Percentiles rank a stretch among this genome's conserved stretches.
phyloP scores from a whole-genome alignment of 2,329 filamentous ascomycete species.

The Chaetomium olivaceum region DNA sequence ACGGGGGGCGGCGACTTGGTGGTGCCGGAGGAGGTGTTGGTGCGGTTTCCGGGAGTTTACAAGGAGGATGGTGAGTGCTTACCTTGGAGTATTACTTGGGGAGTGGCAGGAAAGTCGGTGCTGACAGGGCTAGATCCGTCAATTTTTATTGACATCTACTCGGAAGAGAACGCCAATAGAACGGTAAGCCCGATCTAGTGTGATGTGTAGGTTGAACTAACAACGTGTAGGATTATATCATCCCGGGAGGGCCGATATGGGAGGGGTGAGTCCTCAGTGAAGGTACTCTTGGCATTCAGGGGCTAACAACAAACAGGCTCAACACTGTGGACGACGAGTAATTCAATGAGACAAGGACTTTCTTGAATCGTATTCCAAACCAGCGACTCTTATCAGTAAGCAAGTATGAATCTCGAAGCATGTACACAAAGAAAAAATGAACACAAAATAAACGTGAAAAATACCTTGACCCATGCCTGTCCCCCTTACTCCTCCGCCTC shows the following conservation, averaged over 20 bases:
- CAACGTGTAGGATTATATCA: conserved; percentile 40
- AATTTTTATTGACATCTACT: conserved; percentile 43
- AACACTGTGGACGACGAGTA: conserved; percentile 31
- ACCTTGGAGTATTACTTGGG: no score
- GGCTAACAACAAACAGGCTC: conserved; percentile 14
- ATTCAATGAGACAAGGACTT: conserved; percentile 11
- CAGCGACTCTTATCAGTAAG: not conserved
- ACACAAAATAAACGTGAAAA: not conserved
- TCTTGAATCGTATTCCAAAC: not conserved
- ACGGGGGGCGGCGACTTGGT: conserved; percentile 35
- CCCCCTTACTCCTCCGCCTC: conserved; percentile 7
- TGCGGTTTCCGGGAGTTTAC: conserved; percentile 42
- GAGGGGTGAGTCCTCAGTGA: conserved; percentile 34
- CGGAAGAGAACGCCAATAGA: conserved; percentile 37
- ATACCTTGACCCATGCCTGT: not conserved
- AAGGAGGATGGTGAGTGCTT: conserved; percentile 37
- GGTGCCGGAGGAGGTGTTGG: conserved; percentile 36
- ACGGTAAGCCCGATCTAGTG: conserved; percentile 32
- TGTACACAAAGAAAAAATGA: conserved; percentile 6
- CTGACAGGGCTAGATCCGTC: conserved; percentile 38
- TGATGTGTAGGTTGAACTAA: conserved; percentile 16
- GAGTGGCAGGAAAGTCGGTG: not conserved
- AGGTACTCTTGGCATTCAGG: not conserved
- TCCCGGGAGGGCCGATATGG: conserved; percentile 45
- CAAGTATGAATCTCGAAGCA: conserved; percentile 23